A percentile compares a stretch with the other conserved stretches of the same genome.
Evolutionary conservation across 768 basidiomycete genomes (phyloP).

Genomic region (Crassisporium funariophilum): DNA sequence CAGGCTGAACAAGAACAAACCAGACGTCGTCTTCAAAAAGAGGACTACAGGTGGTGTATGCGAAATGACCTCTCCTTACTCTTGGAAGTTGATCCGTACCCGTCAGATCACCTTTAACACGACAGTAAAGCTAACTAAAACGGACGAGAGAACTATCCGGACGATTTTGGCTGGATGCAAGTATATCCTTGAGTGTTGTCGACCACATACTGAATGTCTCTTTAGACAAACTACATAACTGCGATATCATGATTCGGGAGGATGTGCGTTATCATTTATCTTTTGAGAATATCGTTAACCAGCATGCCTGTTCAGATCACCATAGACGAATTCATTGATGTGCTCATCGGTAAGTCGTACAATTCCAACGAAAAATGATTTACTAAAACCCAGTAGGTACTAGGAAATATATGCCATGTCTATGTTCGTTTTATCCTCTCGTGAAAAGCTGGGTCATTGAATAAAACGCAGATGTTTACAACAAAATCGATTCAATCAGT

Average conservation of each 20-base stretch:
- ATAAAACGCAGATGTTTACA: slow-evolving; percentile 75
- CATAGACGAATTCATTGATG: slow-evolving; percentile 96
- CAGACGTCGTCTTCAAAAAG: slow-evolving; percentile 94
- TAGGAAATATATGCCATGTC: slow-evolving; percentile 92
- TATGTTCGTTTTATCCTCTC: slow-evolving; percentile 55
- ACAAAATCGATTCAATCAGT: slow-evolving; percentile 92
- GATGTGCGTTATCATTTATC: slow-evolving; percentile 58
- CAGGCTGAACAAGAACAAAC: slow-evolving; percentile 84
- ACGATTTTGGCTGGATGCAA: slow-evolving; percentile 88
- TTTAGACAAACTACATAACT: slow-evolving; percentile 86
- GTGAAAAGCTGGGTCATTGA: neutral
- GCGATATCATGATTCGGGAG: slow-evolving; percentile 98
- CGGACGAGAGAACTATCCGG: slow-evolving; percentile 93
- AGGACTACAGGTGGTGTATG: slow-evolving; percentile 92
- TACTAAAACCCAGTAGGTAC: slow-evolving; percentile 54
- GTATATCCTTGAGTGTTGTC: slow-evolving; percentile 22
- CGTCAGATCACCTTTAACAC: slow-evolving; percentile 84
- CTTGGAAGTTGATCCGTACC: slow-evolving; percentile 4
- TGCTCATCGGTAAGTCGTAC: slow-evolving; percentile 76
- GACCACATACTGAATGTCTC: neutral
- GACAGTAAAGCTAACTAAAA: slow-evolving; percentile 92
- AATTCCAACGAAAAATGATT: neutral
- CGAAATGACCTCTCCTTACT: slow-evolving; percentile 27
- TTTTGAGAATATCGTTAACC: slow-evolving; percentile 8
- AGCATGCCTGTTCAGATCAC: slow-evolving; percentile 62